phyloP scores from a whole-genome alignment of 768 basidiomycete genomes.

The Macrolepiota albuminosa region DNA sequence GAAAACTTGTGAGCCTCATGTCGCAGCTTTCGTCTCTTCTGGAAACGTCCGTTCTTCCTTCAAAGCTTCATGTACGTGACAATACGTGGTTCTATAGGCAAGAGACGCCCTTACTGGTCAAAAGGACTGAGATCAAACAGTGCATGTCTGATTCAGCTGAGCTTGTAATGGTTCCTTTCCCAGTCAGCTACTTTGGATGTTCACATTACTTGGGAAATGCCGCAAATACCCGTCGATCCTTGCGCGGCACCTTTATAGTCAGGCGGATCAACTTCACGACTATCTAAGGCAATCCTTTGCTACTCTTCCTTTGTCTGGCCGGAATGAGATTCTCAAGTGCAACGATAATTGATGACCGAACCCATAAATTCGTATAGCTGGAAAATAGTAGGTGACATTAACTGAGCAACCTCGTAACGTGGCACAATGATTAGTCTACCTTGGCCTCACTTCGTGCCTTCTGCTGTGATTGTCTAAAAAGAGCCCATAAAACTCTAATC shows the following conservation, averaged over 20 bases:
- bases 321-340: constrained; percentile 5
- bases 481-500: background rate
- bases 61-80: background rate
- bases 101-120: background rate
- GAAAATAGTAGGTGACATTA: constrained; percentile 11
- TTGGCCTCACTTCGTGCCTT: constrained; percentile 8
- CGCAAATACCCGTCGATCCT: background rate
- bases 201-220: background rate
- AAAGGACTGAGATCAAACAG: background rate
- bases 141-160: background rate
- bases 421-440: constrained; percentile 12
- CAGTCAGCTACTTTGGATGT: background rate
- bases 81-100: background rate
- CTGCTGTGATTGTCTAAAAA: constrained; percentile 15
- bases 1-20: constrained; percentile 12
- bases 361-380: constrained; percentile 8
- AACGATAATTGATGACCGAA: constrained; percentile 7
- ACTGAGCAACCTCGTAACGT: constrained; percentile 15
- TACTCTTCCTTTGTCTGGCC: constrained; percentile 18
- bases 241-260: background rate
- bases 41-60: background rate
- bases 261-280: background rate
- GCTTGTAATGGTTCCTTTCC: background rate
- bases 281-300: constrained; percentile 8
- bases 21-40: background rate